Percentiles rank a stretch among this genome's conserved stretches.
These are phyloP conservation scores for Paecilomyces sp. DNA, from an alignment of 2,329 filamentous ascomycete species.

Conservation along the genomic window DNA sequence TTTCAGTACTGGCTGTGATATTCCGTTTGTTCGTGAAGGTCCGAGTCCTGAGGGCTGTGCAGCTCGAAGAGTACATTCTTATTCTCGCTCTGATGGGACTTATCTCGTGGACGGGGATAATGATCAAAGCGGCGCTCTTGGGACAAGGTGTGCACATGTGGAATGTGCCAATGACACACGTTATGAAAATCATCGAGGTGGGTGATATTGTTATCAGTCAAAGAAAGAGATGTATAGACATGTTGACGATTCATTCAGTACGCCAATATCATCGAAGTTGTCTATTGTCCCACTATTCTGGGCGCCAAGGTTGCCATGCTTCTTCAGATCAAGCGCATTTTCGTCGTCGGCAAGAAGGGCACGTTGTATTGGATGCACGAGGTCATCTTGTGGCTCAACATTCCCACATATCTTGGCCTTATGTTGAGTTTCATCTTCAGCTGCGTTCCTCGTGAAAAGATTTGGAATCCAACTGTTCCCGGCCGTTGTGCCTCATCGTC, in stretches of 20 bases:
- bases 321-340: slow-evolving; percentile 2
- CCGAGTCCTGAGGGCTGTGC: not conserved
- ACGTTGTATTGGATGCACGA: slow-evolving; percentile 1
- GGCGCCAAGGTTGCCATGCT: slow-evolving; percentile 4
- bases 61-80: slow-evolving; percentile 2
- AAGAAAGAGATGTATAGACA: not conserved
- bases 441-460: slow-evolving; percentile 2
- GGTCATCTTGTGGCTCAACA: slow-evolving; percentile 1
- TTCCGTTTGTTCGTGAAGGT: slow-evolving; percentile 1
- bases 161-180: slow-evolving; percentile 2
- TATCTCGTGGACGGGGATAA: not conserved
- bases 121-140: slow-evolving; percentile 1
- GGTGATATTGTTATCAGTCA: not conserved
- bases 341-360: slow-evolving; percentile 3
- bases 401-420: not conserved
- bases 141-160: slow-evolving; percentile 3
- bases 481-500: slow-evolving; percentile 1
- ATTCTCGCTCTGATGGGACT: not conserved
- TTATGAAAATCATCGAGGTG: not conserved
- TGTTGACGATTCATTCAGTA: not conserved
- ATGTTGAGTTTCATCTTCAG: slow-evolving; percentile 2
- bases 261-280: slow-evolving; percentile 2
- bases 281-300: slow-evolving; percentile 3
- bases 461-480: slow-evolving; percentile 1
- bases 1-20: slow-evolving; percentile 1